Conservation (phyloP, 1,284 basidiomycete genomes). For the Cryptococcus jaspeensis region DNA sequence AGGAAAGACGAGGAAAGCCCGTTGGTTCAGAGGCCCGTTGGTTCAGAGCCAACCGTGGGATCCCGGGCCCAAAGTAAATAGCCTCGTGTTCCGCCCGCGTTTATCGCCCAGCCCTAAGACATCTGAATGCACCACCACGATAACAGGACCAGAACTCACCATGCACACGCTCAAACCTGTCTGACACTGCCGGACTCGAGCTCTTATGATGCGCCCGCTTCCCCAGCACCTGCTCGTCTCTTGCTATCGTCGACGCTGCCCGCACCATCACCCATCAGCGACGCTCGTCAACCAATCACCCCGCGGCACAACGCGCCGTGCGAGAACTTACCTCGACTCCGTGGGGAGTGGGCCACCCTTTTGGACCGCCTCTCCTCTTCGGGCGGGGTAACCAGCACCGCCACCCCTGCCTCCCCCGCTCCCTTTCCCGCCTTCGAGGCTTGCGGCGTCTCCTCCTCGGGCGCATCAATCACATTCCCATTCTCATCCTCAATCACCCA, state of each 20-base stretch:
- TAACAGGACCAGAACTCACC: slow-evolving; percentile 1
- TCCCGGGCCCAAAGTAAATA: too few relatives aligned
- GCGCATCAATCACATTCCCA: slow-evolving; percentile 31
- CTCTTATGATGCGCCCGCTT: background rate
- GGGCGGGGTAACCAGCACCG: background rate
- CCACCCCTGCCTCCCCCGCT: too few relatives aligned
- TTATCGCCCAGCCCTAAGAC: too few relatives aligned
- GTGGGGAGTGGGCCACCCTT: background rate
- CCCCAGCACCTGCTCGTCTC: background rate
- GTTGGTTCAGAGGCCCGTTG: too few relatives aligned
- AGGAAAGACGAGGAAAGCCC: too few relatives aligned
- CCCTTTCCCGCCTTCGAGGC: background rate
- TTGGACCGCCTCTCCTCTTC: background rate
- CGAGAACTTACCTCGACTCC: background rate
- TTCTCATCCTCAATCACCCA: slow-evolving; percentile 43
- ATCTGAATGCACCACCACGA: background rate
- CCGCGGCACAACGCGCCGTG: background rate
- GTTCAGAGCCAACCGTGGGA: too few relatives aligned
- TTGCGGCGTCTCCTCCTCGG: slow-evolving; percentile 1
- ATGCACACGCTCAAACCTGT: background rate
- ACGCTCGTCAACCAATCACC: background rate
- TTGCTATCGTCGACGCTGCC: background rate
- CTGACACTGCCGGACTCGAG: background rate
- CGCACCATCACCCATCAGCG: background rate
- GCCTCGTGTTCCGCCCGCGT: too few relatives aligned